Percentiles rank a stretch among this genome's conserved stretches.
phyloP scores from a whole-genome alignment of 257 asterid species.

The Striga asiatica region DNA sequence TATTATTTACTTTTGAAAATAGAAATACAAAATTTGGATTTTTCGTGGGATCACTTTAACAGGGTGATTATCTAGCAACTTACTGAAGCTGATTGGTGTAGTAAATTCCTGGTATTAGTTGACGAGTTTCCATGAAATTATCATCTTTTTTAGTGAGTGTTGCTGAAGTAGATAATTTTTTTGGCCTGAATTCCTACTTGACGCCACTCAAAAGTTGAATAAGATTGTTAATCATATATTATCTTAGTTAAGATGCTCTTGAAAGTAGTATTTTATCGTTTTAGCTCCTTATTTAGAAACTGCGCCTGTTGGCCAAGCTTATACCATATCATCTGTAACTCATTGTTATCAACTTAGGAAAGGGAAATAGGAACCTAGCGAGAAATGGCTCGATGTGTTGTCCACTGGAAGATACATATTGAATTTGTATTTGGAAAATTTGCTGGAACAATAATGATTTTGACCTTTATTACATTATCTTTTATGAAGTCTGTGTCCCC shows the following conservation, averaged over 20 bases:
- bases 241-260: not conserved
- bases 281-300: too few relatives aligned
- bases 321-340: conserved; percentile 76
- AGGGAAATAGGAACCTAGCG: conserved; percentile 89
- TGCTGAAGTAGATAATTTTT: not conserved
- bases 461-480: not conserved
- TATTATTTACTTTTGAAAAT: too few relatives aligned
- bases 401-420: conserved; percentile 83
- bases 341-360: conserved; percentile 88
- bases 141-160: too few relatives aligned
- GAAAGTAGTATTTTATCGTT: not conserved
- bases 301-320: too few relatives aligned
- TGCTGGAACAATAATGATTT: conserved; percentile 63
- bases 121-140: too few relatives aligned
- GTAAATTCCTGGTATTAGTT: too few relatives aligned
- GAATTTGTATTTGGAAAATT: conserved; percentile 66
- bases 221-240: not conserved
- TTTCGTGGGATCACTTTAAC: too few relatives aligned
- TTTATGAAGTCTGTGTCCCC: not conserved
- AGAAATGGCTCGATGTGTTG: conserved; percentile 80
- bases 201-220: not conserved
- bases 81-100: too few relatives aligned
- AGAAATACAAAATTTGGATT: too few relatives aligned
- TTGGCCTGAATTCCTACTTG: not conserved
- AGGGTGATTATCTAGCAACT: too few relatives aligned